Conservation (phyloP, 768 basidiomycete genomes). For the Rhodotorula taiwanensis region DNA sequence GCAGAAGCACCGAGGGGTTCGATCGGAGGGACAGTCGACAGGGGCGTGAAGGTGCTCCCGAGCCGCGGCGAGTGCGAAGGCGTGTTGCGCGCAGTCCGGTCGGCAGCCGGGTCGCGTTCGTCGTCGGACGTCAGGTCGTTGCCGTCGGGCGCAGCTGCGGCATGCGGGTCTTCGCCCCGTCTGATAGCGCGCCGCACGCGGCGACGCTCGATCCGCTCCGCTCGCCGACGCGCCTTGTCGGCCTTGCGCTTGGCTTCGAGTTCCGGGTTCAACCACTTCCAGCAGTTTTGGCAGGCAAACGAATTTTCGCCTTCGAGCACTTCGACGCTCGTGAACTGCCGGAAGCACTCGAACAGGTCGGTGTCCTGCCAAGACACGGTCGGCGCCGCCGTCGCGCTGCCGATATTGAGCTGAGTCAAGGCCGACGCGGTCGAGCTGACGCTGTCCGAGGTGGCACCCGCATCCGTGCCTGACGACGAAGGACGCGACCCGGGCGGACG, state of each 20-base stretch:
- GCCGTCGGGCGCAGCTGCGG: not conserved
- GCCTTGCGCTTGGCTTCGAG: slow-evolving; percentile 46
- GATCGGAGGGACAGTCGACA: not conserved
- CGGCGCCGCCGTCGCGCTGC: not conserved
- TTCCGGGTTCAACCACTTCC: slow-evolving; percentile 68
- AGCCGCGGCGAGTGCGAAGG: slow-evolving; percentile 42
- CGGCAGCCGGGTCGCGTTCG: slow-evolving; percentile 1
- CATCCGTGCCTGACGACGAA: not conserved
- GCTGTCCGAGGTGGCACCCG: not conserved
- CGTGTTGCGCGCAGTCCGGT: slow-evolving; percentile 37
- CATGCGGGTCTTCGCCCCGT: not conserved
- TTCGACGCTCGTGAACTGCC: slow-evolving; percentile 88
- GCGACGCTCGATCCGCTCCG: slow-evolving; percentile 35
- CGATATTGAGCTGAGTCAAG: not conserved
- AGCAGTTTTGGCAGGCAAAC: slow-evolving; percentile 87
- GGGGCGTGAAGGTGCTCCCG: not conserved
- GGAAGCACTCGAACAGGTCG: slow-evolving; percentile 56
- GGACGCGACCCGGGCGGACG: slow-evolving; percentile 19
- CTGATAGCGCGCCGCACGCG: slow-evolving; percentile 20
- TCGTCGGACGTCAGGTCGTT: slow-evolving; percentile 18
- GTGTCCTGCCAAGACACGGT: slow-evolving; percentile 38
- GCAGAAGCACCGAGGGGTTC: not conserved
- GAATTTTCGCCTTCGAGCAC: slow-evolving; percentile 87
- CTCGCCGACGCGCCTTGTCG: slow-evolving; percentile 51
- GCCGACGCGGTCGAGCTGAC: slow-evolving; percentile 1